phyloP scores from a whole-genome alignment of 768 basidiomycete genomes.

The Albatrellus ellisii region DNA sequence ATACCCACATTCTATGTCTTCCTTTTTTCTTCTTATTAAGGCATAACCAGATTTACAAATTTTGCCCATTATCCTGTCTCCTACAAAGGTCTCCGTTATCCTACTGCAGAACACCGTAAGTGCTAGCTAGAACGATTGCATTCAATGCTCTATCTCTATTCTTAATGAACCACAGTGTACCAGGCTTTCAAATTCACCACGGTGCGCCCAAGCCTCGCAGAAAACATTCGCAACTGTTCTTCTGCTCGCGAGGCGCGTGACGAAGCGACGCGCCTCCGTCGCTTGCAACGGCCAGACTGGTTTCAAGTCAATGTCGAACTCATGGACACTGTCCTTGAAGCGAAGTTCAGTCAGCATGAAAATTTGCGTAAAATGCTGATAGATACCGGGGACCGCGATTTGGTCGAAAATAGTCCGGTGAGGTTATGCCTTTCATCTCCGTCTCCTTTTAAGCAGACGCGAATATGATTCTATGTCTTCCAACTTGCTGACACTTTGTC shows the following conservation, averaged over 20 bases:
- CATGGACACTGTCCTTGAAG: constrained; percentile 27
- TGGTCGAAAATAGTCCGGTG: constrained; percentile 24
- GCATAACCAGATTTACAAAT: constrained; percentile 6
- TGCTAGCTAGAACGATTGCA: background rate
- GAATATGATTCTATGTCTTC: constrained; percentile 14
- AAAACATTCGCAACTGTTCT: constrained; percentile 7
- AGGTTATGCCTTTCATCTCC: background rate
- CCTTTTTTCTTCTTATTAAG: too few relatives aligned
- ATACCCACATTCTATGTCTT: too few relatives aligned
- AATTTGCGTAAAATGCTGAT: constrained; percentile 24
- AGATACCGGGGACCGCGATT: constrained; percentile 24
- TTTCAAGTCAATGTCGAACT: constrained; percentile 6
- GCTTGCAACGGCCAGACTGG: constrained; percentile 9
- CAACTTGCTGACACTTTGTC: constrained; percentile 11
- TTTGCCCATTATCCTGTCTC: constrained; percentile 9
- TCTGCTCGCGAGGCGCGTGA: constrained; percentile 10
- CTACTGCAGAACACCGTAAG: constrained; percentile 12
- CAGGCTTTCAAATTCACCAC: constrained; percentile 11
- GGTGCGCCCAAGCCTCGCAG: constrained; percentile 3
- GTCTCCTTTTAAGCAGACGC: background rate
- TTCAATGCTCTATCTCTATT: background rate
- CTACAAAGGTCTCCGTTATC: constrained; percentile 4
- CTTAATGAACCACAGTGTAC: constrained; percentile 5
- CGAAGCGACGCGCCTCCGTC: constrained; percentile 4
- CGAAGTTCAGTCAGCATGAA: constrained; percentile 29